phyloP scores from a whole-genome alignment of 495 filamentous ascomycete genomes.

The Friedmanniomyces simplex region DNA sequence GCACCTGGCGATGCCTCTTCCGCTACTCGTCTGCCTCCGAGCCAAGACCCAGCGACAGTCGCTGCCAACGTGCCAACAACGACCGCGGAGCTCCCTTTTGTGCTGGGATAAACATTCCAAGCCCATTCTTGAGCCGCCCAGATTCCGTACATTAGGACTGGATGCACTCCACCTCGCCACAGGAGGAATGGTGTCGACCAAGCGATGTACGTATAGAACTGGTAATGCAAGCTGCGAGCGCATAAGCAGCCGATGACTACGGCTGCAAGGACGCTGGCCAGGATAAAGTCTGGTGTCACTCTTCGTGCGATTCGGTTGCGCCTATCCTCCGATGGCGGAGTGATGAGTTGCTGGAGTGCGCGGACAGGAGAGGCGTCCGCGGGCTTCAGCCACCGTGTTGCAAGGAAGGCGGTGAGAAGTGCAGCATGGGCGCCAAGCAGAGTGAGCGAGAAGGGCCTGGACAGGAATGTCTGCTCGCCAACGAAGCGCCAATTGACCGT shows the following conservation, averaged over 20 bases:
- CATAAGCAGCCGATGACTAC: conserved; percentile 81
- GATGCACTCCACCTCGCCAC: conserved; percentile 70
- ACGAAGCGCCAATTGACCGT: conserved; percentile 98
- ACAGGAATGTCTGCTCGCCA: conserved; percentile 71
- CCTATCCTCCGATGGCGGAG: conserved; percentile 37
- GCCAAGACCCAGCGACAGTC: conserved; percentile 55
- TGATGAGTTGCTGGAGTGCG: conserved; percentile 43
- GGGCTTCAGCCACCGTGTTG: conserved; percentile 47
- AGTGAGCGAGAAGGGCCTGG: conserved; percentile 54
- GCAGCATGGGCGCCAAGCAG: conserved; percentile 60
- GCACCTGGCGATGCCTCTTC: background rate
- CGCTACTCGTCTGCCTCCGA: conserved; percentile 41
- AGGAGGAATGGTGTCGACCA: conserved; percentile 88
- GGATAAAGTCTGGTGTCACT: conserved; percentile 63
- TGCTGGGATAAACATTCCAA: conserved; percentile 96
- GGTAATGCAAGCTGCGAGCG: conserved; percentile 86
- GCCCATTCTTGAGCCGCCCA: conserved; percentile 91
- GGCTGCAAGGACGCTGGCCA: conserved; percentile 68
- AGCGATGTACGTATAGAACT: conserved; percentile 89
- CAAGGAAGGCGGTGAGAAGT: conserved; percentile 51
- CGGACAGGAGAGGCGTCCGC: conserved; percentile 34
- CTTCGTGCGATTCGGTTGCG: conserved; percentile 37
- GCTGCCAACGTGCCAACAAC: conserved; percentile 62
- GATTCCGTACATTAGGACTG: conserved; percentile 54
- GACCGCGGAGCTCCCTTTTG: conserved; percentile 59